Conservation (phyloP, 2,329 filamentous ascomycete species). For the Salinomyces thailandicus region DNA sequence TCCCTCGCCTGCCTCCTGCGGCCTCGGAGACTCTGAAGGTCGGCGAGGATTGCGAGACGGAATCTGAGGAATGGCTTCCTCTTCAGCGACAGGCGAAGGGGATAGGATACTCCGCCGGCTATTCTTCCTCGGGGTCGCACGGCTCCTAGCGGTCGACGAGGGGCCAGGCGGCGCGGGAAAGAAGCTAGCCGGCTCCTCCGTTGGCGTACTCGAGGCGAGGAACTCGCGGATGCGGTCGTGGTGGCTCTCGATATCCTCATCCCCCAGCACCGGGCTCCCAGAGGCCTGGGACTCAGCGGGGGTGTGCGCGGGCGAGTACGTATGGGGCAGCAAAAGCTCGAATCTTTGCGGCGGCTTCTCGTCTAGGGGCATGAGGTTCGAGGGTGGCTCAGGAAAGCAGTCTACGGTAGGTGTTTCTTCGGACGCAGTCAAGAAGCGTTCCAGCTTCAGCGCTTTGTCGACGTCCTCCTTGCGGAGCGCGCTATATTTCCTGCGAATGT, state of each 20-base stretch:
- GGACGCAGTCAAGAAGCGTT: constrained; percentile 18
- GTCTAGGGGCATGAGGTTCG: not conserved
- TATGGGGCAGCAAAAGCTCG: constrained; percentile 6
- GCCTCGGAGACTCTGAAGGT: no score
- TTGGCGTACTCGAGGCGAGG: constrained; percentile 2
- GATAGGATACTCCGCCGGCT: not conserved
- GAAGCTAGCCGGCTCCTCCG: not conserved
- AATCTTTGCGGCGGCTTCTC: constrained; percentile 4
- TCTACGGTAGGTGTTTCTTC: constrained; percentile 7
- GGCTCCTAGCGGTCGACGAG: no score
- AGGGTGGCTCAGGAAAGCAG: constrained; percentile 5
- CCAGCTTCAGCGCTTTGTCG: constrained; percentile 19
- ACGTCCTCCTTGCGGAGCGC: constrained; percentile 20
- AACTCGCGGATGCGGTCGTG: constrained; percentile 2
- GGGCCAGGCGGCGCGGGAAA: constrained; percentile 7
- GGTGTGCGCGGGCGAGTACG: not conserved
- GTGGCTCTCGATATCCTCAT: constrained; percentile 7
- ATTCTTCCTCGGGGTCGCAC: not conserved
- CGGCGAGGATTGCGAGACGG: no score
- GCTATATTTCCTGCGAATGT: constrained; percentile 14
- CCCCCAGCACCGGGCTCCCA: not conserved
- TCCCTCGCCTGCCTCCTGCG: no score
- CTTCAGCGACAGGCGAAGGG: constrained; percentile 4
- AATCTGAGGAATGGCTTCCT: constrained; percentile 1
- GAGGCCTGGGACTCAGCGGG: not conserved